Conservation (phyloP, 257 asterid genomes). For the Solanum bulbocastanum region DNA sequence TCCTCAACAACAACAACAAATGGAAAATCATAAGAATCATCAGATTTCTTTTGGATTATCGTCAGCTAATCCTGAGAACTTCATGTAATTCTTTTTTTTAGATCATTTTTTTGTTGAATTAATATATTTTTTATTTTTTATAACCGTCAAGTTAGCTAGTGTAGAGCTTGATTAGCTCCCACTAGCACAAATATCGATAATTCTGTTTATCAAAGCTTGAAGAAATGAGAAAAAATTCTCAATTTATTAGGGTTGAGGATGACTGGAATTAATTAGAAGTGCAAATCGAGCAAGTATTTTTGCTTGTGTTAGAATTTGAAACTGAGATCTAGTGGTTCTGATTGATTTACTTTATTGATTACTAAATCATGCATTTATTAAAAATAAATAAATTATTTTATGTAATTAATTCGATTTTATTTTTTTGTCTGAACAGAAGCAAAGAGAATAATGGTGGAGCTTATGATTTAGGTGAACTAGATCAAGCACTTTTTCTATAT, state of each 20-base stretch:
- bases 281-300: neutral
- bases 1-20: slow-evolving; percentile 2
- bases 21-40: slow-evolving; percentile 8
- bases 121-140: no score
- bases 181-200: neutral
- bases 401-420: no score
- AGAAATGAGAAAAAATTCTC: neutral
- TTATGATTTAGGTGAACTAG: slow-evolving; percentile 74
- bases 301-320: neutral
- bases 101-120: neutral
- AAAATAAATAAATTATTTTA: neutral
- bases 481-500: slow-evolving; percentile 68
- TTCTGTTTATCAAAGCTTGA: neutral
- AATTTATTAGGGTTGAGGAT: neutral
- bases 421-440: slow-evolving; percentile 26
- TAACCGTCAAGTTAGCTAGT: neutral
- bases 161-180: neutral
- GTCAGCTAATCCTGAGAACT: slow-evolving; percentile 37
- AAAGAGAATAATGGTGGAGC: slow-evolving; percentile 44
- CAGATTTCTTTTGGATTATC: slow-evolving; percentile 65
- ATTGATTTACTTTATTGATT: neutral
- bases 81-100: slow-evolving; percentile 23
- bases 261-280: neutral
- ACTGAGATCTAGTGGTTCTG: neutral
- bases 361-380: neutral